These are phyloP conservation scores for Metschnikowia vanudenii DNA, from an alignment of 805 yeast species.

Conservation along the genomic window DNA sequence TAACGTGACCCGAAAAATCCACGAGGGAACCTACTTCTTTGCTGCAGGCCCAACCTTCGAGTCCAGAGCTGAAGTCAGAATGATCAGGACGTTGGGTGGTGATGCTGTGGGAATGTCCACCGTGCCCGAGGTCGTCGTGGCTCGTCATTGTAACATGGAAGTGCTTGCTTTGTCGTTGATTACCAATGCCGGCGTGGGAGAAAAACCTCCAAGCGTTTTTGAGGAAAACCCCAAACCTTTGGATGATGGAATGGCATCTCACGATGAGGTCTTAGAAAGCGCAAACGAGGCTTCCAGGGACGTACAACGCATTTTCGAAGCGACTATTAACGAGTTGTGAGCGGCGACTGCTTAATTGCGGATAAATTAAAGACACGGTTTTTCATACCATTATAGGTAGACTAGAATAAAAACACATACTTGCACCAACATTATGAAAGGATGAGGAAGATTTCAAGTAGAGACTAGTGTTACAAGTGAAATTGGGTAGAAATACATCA, in stretches of 20 bases:
- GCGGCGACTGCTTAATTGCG: too few relatives aligned
- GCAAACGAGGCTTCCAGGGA: conserved; percentile 81
- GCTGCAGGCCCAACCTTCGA: conserved; percentile 95
- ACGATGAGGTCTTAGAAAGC: conserved; percentile 84
- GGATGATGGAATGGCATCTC: conserved; percentile 80
- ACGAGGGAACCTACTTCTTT: conserved; percentile 84
- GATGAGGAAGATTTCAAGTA: too few relatives aligned
- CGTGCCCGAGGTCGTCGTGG: conserved; percentile 92
- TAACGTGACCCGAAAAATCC: conserved; percentile 56
- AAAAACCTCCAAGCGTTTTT: conserved; percentile 64
- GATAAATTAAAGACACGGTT: too few relatives aligned
- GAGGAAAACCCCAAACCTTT: conserved; percentile 52
- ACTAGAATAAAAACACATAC: not conserved
- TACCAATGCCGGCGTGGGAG: conserved; percentile 78
- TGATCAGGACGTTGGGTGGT: conserved; percentile 70
- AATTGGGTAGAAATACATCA: too few relatives aligned
- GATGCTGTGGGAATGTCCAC: conserved; percentile 98
- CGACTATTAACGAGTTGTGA: conserved; percentile 49
- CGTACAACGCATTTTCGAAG: conserved; percentile 67
- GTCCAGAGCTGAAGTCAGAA: conserved; percentile 85
- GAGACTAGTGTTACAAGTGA: too few relatives aligned
- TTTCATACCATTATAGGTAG: too few relatives aligned
- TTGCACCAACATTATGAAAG: too few relatives aligned
- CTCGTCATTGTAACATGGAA: conserved; percentile 80
- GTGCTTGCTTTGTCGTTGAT: conserved; percentile 84